Conservation (phyloP, 768 basidiomycete species). For the Russula vinacea region DNA sequence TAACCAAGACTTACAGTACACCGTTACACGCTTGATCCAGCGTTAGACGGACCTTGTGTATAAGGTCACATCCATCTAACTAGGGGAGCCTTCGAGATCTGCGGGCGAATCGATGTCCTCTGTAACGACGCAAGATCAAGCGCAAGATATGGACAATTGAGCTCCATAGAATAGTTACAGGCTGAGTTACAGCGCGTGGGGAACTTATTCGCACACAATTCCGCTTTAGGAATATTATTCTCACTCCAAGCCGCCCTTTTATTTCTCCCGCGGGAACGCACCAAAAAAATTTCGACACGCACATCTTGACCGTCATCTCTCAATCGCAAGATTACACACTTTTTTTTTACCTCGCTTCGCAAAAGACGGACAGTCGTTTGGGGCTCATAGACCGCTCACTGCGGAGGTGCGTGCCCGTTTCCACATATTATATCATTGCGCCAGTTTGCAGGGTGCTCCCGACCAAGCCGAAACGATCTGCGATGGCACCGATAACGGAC, state of each 20-base stretch:
- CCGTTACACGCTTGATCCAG: background rate
- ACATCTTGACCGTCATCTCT: slow-evolving; percentile 3
- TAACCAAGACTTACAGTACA: no score
- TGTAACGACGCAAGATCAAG: slow-evolving; percentile 17
- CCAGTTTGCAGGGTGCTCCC: slow-evolving; percentile 33
- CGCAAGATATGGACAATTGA: slow-evolving; percentile 1
- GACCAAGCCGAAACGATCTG: slow-evolving; percentile 27
- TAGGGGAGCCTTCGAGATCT: slow-evolving; percentile 13
- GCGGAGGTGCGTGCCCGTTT: slow-evolving; percentile 30
- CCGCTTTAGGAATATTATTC: background rate
- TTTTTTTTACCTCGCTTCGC: background rate
- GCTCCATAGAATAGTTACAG: slow-evolving; percentile 17
- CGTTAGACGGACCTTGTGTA: no score
- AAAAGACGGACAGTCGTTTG: background rate
- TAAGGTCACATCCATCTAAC: background rate
- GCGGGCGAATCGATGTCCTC: slow-evolving; percentile 25
- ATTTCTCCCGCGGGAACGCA: no score
- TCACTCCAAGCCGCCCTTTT: background rate
- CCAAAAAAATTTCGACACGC: background rate
- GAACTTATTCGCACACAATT: background rate
- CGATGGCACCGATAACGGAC: background rate
- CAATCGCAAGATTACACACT: no score
- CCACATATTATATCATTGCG: slow-evolving; percentile 33
- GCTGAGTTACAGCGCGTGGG: slow-evolving; percentile 8
- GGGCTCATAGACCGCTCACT: background rate